phyloP scores from a whole-genome alignment of 2,329 filamentous ascomycete genomes.

The Beauveria asiatica region DNA sequence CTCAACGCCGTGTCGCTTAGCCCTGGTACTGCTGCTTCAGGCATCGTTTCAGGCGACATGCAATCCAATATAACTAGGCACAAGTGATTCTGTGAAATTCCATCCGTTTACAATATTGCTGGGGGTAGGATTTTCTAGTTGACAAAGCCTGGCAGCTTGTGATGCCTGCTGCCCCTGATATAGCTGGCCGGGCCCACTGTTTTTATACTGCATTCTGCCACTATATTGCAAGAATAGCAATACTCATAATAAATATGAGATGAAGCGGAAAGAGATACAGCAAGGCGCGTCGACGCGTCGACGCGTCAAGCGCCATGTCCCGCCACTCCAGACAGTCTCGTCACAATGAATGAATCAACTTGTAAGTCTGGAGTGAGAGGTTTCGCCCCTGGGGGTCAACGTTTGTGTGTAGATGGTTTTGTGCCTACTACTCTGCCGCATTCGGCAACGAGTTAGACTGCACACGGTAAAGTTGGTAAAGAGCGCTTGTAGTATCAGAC shows the following conservation, averaged over 20 bases:
- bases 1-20: not conserved
- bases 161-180: not conserved
- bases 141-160: not conserved
- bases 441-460: slow-evolving; percentile 2
- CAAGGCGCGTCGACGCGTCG: too few relatives aligned
- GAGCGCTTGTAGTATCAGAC: slow-evolving; percentile 6
- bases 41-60: not conserved
- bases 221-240: too few relatives aligned
- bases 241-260: too few relatives aligned
- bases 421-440: not conserved
- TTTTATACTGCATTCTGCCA: too few relatives aligned
- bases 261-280: too few relatives aligned
- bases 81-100: not conserved
- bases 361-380: too few relatives aligned
- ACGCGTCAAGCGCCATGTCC: too few relatives aligned
- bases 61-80: not conserved
- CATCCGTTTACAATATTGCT: not conserved
- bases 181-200: too few relatives aligned
- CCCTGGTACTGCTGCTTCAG: not conserved
- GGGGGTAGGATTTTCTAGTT: not conserved
- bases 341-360: too few relatives aligned
- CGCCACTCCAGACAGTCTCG: too few relatives aligned
- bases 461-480: slow-evolving; percentile 2
- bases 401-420: too few relatives aligned
- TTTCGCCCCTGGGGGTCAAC: too few relatives aligned